Conservation (phyloP, 225 moss, liverwort and hornwort species). For the Physcomitrellopsis africana region DNA sequence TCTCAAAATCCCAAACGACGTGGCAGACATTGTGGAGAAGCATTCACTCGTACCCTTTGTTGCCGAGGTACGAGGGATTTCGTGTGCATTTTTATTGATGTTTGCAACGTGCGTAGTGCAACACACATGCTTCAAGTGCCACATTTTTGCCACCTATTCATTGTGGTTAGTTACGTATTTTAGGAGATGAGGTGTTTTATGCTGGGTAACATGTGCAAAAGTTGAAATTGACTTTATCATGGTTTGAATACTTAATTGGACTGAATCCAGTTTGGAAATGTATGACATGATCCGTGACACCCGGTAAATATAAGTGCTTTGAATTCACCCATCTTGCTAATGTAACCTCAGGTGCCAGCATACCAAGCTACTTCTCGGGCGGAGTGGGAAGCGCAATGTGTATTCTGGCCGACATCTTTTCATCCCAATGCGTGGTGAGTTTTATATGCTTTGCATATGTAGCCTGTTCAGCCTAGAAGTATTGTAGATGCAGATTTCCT, state of each 20-base stretch:
- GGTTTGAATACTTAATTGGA: not conserved
- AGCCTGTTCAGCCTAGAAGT: not conserved
- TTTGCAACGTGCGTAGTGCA: not conserved
- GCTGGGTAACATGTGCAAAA: not conserved
- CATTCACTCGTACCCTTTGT: constrained; percentile 72
- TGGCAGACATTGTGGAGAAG: constrained; percentile 71
- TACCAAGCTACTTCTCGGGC: constrained; percentile 73
- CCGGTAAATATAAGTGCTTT: not conserved
- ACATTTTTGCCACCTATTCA: not conserved
- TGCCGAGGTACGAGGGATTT: constrained; percentile 52
- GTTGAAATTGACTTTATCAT: not conserved
- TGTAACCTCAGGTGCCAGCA: constrained; percentile 67
- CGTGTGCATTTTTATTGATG: not conserved
- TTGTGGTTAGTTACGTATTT: not conserved
- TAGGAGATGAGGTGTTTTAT: not conserved
- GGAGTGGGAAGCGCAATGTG: constrained; percentile 88
- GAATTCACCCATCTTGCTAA: constrained; percentile 5
- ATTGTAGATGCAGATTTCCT: not conserved
- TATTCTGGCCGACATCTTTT: constrained; percentile 84
- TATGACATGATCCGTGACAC: constrained; percentile 3
- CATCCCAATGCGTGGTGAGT: constrained; percentile 78
- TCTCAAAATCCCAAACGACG: constrained; percentile 55
- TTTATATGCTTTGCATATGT: constrained; percentile 2
- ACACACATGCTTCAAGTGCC: constrained; percentile 6
- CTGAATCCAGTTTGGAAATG: constrained; percentile 4